Base-by-base conservation (phyloP, 1,284 basidiomycete species). In the Calocybe gambosa region DNA sequence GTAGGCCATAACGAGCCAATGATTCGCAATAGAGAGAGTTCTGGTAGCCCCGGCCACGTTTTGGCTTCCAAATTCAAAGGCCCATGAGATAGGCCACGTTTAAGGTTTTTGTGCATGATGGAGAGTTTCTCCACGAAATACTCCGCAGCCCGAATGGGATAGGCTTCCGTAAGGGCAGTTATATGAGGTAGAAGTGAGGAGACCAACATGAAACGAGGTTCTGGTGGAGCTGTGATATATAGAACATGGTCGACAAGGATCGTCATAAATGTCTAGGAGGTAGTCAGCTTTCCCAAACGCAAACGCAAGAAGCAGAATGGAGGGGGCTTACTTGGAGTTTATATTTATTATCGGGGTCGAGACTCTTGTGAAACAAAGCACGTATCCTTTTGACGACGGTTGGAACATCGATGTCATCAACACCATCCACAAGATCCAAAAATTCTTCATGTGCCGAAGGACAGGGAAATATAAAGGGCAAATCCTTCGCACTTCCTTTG, bases 31-130 rank as follows among this genome's bases (percentile, higher is more conserved):
- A 99, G 69, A 0, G 79, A 74, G 28, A 99, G 73, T 62, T 99
- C 96, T 2, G 92, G 70, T 1, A 84, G 63, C 3, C 85, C 83
- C 1, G 96, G 96, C 84, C 92, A 96, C 0, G 93, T 98, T 65
- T 81, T 87, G 1, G 90, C 75, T 2, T 79, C 71, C 0, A 65
- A 65, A 18, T 78, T 70, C 10, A 80, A 70, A 0, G 90, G 70
- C 0, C 89, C 92, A n/a, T 74, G 76, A 2, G 83, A 77, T 5
- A 99, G 71, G 4, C 93, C 94, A 4, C 84, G 82, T 46, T 82
- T 82, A 41, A 99, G 80, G 63, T 98, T 98, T 69, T 93, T 93
- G 64, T 98, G 86, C 91, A 98, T 96, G 8, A 97, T 66, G 0
- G 76, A 70, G 38, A 99, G 75, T 66, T 98, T 98, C 41, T 77